Evolutionary conservation across 140 eudicot genomes (phyloP).

Genomic region (Ambrosia hybrid): DNA sequence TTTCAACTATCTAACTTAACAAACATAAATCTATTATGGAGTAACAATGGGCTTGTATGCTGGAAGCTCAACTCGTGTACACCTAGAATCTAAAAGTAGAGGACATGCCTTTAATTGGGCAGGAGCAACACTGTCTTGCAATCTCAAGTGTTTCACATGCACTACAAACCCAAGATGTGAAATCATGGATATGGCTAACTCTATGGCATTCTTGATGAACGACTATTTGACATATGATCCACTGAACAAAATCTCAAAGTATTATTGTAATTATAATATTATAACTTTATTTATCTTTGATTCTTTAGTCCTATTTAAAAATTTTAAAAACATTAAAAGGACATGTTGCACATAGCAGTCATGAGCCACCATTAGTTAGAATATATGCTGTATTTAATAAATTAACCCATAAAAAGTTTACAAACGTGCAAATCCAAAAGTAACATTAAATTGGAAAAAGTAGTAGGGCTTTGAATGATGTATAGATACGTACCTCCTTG

Average conservation of each 20-base stretch:
- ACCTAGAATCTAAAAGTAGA: background rate
- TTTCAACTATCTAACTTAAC: no score
- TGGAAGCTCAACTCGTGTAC: no score
- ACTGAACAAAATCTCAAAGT: background rate
- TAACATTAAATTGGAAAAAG: no score
- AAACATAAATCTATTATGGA: no score
- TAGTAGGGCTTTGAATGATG: no score
- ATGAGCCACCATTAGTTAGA: no score
- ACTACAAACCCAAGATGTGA: slow-evolving; percentile 95
- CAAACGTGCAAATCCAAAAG: no score
- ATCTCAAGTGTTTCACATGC: slow-evolving; percentile 83
- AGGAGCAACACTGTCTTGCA: slow-evolving; percentile 82
- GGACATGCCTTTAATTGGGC: slow-evolving; percentile 83
- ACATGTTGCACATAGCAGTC: slow-evolving; percentile 80
- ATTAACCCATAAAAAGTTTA: no score
- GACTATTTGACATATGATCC: slow-evolving; percentile 79
- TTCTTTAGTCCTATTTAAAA: background rate
- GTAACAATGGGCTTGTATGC: no score
- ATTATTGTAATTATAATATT: background rate
- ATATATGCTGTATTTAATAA: no score
- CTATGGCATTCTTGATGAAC: slow-evolving; percentile 99
- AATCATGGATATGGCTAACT: slow-evolving; percentile 56
- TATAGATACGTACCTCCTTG: no score
- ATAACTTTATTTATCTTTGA: background rate
- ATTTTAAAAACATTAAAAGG: slow-evolving; percentile 8